Evolutionary conservation across 75 land plant genomes (phyloP).

Genomic region (Pinus tabuliformis): DNA sequence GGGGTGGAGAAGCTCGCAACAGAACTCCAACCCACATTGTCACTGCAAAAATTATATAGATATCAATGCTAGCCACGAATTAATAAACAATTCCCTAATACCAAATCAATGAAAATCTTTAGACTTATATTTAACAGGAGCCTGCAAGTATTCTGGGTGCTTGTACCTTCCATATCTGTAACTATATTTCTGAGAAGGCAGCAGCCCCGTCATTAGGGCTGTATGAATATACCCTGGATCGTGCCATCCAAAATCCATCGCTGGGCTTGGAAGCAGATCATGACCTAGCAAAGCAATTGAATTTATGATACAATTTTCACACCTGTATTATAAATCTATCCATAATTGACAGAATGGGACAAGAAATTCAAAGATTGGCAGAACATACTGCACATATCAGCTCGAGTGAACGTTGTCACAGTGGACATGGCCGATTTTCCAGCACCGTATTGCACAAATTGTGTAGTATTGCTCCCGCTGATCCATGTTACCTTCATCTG

Average conservation of each 20-base stretch:
- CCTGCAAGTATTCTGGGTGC: constrained; percentile 19
- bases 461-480: no score
- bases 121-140: constrained; percentile 9
- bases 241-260: constrained; percentile 77
- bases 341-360: no score
- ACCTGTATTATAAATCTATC: no score
- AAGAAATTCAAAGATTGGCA: no score
- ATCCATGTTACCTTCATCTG: no score
- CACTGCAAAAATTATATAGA: not conserved
- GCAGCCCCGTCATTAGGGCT: constrained; percentile 77
- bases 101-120: not conserved
- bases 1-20: constrained; percentile 49
- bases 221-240: constrained; percentile 90
- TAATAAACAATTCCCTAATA: not conserved
- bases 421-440: no score
- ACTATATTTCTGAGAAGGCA: constrained; percentile 45
- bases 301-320: no score
- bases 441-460: no score
- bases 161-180: constrained; percentile 85
- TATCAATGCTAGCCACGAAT: not conserved
- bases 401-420: no score
- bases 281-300: no score
- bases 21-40: constrained; percentile 12
- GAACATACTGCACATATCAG: no score
- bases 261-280: no score